Base-by-base conservation (phyloP, 768 basidiomycete species). In the Clavulina sp. region DNA sequence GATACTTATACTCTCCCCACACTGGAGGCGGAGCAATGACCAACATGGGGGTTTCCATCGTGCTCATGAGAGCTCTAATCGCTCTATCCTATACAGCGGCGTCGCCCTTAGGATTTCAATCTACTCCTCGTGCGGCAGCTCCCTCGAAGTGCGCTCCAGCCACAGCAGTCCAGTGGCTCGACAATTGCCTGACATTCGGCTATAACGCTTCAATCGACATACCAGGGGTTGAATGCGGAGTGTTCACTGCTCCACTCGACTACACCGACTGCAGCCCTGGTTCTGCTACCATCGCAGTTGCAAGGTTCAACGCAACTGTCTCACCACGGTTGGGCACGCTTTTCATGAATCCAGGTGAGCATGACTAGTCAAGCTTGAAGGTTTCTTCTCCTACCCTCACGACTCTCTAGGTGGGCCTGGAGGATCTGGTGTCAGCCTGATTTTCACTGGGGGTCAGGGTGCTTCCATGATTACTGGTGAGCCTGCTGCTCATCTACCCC, bases 361-460 rank as follows among this genome's bases (percentile, higher is more conserved):
- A 9, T 18, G 16, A 24, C 43, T 24, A 9, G 9, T 46, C 13
- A 9, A 46, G 24, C 9, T 9, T 26, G 9, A n/a, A 26, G 1
- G 26, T 46, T 28, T 46, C 43, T 46, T 46, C 13, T 26, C 43
- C 26, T 9, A 16, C 26, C 26, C 13, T 9, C 1, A 13, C 43
- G 9, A 46, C n/a, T n/a, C 13, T 46, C 48, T 16, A 49, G 48
- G 48, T 41, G 48, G 50, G n/a, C 50, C 50, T 49, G 50, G 50
- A 18, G 50, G 26, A 28, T 23, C 43, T 19, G 50, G 50, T 49
- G 6, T 51, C 7, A 41, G 49, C 13, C 19, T 9, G n/a, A 13
- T 51, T 9, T 16, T 51, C 47, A 24, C 6, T 9, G 23, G 13
- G 13, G 43, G 41, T n/a, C 7, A 16, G 21, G 31, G 18, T 33